phyloP scores from a whole-genome alignment of 2,329 filamentous ascomycete species.

The Sarocladium brachiariae region DNA sequence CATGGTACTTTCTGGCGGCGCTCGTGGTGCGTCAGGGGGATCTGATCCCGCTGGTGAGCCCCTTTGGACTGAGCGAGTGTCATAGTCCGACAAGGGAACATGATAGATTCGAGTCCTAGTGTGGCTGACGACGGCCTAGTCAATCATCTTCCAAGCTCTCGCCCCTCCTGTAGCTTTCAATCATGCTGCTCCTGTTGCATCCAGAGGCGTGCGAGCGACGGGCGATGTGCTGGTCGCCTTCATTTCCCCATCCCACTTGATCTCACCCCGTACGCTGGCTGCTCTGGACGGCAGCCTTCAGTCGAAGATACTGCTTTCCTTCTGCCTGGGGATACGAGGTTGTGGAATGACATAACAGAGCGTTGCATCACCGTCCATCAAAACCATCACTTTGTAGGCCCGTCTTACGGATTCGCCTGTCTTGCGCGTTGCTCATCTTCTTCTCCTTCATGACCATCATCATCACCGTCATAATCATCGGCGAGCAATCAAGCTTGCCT shows the following conservation, averaged over 20 bases:
- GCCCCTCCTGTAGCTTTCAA: not conserved
- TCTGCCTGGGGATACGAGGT: not conserved
- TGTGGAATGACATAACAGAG: not conserved
- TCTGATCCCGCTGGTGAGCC: not conserved
- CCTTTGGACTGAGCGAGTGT: not conserved
- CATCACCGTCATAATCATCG: no score
- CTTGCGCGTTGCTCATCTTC: not conserved
- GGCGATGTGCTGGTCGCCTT: not conserved
- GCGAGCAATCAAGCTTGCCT: no score
- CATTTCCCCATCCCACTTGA: not conserved
- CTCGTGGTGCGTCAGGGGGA: not conserved
- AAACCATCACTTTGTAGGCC: not conserved
- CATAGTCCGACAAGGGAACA: not conserved
- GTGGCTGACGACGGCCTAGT: not conserved
- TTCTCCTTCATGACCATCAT: not conserved
- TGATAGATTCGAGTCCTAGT: not conserved
- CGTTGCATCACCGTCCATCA: not conserved
- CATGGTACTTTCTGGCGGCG: slow-evolving; percentile 7
- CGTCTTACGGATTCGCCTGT: not conserved
- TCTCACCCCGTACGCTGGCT: not conserved
- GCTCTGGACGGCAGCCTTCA: slow-evolving; percentile 1
- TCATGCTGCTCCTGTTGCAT: not conserved
- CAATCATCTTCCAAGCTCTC: not conserved
- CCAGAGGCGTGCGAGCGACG: not conserved
- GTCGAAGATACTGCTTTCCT: not conserved